phyloP scores from a whole-genome alignment of 2,329 filamentous ascomycete genomes.

The Byssochlamys sp. region DNA sequence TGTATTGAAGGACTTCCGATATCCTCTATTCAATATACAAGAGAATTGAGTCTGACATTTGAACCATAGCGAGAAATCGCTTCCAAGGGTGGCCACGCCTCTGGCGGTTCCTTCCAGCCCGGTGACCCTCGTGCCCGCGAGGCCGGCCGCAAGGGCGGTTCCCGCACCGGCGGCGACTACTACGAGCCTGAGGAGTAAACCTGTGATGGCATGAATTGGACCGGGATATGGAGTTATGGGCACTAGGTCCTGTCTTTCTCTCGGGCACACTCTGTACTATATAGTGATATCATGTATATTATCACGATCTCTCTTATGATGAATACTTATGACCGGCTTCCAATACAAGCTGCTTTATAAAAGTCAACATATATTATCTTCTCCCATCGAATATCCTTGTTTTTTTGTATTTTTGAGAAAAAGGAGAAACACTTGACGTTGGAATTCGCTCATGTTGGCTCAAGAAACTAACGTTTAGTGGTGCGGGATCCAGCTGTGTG shows the following conservation, averaged over 20 bases:
- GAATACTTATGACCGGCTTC: neutral
- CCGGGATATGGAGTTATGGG: neutral
- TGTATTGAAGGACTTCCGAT: neutral
- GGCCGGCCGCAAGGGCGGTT: slow-evolving; percentile 10
- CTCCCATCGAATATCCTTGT: too few species aligned
- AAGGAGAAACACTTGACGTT: too few species aligned
- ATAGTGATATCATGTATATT: neutral
- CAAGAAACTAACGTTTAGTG: too few species aligned
- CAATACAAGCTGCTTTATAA: neutral
- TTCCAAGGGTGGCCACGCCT: slow-evolving; percentile 8
- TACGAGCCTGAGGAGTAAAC: neutral
- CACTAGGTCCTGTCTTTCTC: neutral
- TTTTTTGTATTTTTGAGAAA: too few species aligned
- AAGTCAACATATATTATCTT: neutral
- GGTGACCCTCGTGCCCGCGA: slow-evolving; percentile 8
- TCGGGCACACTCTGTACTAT: neutral
- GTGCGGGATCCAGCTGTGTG: too few species aligned
- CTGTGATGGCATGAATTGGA: neutral
- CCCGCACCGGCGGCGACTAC: neutral
- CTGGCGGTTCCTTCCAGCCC: slow-evolving; percentile 11
- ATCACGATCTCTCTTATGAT: neutral
- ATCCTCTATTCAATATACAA: neutral
- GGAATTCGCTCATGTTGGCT: too few species aligned
- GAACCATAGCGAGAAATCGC: slow-evolving; percentile 7
- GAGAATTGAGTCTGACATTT: neutral